A percentile compares a stretch with the other conserved stretches of the same genome.
Conservation (phyloP, 805 yeast species). For the Candida hungchunana region DNA sequence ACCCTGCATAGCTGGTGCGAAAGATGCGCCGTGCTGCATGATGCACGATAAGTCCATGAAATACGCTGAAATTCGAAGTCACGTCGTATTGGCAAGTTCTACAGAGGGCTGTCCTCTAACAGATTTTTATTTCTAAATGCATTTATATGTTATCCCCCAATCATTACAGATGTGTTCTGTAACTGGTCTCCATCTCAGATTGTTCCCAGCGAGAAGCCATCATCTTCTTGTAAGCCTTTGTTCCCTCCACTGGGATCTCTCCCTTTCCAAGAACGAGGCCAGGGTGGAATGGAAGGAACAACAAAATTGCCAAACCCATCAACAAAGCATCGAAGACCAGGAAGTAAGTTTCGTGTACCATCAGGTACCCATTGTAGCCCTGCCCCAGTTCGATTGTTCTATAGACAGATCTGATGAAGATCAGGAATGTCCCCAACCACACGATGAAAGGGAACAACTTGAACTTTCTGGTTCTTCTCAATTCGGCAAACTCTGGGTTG, state of each 20-base stretch:
- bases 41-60: too few relatives aligned
- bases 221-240: constrained; percentile 1
- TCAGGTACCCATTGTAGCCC: constrained; percentile 67
- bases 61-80: too few relatives aligned
- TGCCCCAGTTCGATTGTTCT: constrained; percentile 65
- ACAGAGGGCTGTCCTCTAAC: too few relatives aligned
- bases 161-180: too few relatives aligned
- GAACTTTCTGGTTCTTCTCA: constrained; percentile 36
- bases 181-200: too few relatives aligned
- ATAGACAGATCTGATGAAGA: constrained; percentile 64
- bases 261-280: constrained; percentile 41
- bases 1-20: too few relatives aligned
- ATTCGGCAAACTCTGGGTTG: constrained; percentile 33
- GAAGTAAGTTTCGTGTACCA: constrained; percentile 54
- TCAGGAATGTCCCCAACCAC: constrained; percentile 42
- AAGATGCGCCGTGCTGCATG: too few relatives aligned
- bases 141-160: too few relatives aligned
- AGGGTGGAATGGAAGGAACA: constrained; percentile 60
- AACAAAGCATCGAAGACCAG: constrained; percentile 57
- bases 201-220: too few relatives aligned
- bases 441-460: constrained; percentile 40
- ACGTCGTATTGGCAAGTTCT: too few relatives aligned
- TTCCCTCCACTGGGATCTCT: constrained; percentile 2
- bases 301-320: constrained; percentile 45
- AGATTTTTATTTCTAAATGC: too few relatives aligned